Conservation (phyloP, 306 rosid genomes). For the Gastrolobium villosum region DNA sequence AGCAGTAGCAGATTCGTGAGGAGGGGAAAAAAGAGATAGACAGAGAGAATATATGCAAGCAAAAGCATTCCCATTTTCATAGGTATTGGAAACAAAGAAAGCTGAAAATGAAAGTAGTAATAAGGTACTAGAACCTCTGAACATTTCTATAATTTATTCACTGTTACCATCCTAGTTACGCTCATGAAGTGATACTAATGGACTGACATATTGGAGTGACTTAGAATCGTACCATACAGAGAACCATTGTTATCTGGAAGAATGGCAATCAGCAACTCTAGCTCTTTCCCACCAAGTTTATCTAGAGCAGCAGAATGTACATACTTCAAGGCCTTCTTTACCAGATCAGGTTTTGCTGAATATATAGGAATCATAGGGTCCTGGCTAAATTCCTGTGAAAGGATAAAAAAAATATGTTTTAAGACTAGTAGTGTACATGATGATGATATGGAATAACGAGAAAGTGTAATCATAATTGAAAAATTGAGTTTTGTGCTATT, state of each 20-base stretch:
- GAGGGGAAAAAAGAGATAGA: neutral
- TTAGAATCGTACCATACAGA: slow-evolving; percentile 53
- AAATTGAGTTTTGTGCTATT: neutral
- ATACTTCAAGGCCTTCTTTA: slow-evolving; percentile 61
- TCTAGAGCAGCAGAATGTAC: slow-evolving; percentile 54
- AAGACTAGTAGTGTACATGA: neutral
- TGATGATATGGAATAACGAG: neutral
- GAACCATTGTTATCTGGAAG: slow-evolving; percentile 67
- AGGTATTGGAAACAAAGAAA: slow-evolving; percentile 17
- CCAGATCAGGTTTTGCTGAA: slow-evolving; percentile 60
- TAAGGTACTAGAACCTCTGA: slow-evolving; percentile 3
- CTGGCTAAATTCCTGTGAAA: slow-evolving; percentile 53
- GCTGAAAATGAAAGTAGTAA: neutral
- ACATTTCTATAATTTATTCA: neutral
- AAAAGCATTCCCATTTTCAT: neutral
- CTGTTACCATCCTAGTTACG: neutral
- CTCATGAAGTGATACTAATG: slow-evolving; percentile 11
- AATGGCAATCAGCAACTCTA: slow-evolving; percentile 63
- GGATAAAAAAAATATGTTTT: neutral
- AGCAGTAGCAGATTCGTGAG: neutral
- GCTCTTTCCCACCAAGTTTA: slow-evolving; percentile 60
- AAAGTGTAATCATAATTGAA: neutral
- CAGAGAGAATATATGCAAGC: neutral
- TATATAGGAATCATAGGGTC: slow-evolving; percentile 58
- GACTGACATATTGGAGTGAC: slow-evolving; percentile 14